Percentiles rank a stretch among this genome's conserved stretches.
phyloP scores from a whole-genome alignment of 345 rosid species.

The Psidium friedrichsthalianum region DNA sequence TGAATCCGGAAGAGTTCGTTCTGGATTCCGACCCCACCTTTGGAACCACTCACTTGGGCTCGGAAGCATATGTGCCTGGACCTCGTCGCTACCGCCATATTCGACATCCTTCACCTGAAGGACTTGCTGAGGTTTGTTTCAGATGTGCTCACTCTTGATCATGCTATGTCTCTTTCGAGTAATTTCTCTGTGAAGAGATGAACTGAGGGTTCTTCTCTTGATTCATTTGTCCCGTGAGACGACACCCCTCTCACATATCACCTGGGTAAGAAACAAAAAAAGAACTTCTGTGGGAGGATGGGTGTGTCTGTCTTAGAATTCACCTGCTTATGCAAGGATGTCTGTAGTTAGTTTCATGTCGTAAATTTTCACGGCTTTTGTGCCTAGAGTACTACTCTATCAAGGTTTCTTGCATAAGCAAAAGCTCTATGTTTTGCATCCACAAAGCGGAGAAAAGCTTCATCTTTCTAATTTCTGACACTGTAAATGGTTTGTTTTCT shows the following conservation, averaged over 20 bases:
- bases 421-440: not conserved
- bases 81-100: slow-evolving; percentile 56
- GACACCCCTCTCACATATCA: not conserved
- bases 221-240: not conserved
- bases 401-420: not conserved
- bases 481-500: not conserved
- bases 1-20: slow-evolving; percentile 30
- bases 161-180: not conserved
- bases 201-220: not conserved
- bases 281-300: not conserved
- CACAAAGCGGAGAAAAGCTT: not conserved
- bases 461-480: not conserved
- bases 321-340: not conserved
- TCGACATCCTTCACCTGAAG: slow-evolving; percentile 75
- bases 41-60: slow-evolving; percentile 22
- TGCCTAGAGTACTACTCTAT: not conserved
- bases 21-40: slow-evolving; percentile 35
- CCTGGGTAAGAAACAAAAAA: not conserved
- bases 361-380: not conserved
- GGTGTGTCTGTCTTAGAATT: not conserved
- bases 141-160: not conserved
- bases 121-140: slow-evolving; percentile 63
- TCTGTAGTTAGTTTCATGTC: not conserved
- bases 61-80: slow-evolving; percentile 22
- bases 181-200: not conserved